A percentile compares a stretch with the other conserved stretches of the same genome.
Conservation (phyloP, 2,329 filamentous ascomycete genomes). For the Exophiala viscosa region DNA sequence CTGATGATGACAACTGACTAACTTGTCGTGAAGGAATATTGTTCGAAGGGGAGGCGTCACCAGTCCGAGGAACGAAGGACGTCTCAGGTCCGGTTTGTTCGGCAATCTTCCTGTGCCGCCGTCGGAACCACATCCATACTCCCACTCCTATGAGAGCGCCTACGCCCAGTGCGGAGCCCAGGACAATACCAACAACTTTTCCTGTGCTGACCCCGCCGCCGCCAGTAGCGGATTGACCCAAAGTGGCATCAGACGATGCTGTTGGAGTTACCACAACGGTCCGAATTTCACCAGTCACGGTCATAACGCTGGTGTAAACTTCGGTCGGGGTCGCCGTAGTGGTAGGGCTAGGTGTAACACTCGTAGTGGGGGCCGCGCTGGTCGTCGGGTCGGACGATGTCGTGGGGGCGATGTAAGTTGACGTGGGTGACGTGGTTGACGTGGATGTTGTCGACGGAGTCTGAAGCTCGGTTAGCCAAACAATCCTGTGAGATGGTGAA, state of each 20-base stretch:
- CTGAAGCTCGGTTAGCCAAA: constrained; percentile 1
- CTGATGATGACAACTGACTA: constrained; percentile 30
- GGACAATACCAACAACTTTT: constrained; percentile 43
- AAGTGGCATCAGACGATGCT: constrained; percentile 22
- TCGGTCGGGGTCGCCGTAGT: constrained; percentile 11
- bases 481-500: neutral
- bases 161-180: constrained; percentile 40
- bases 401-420: constrained; percentile 15
- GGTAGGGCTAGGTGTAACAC: constrained; percentile 14
- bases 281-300: constrained; percentile 32
- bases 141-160: constrained; percentile 37
- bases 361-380: constrained; percentile 21
- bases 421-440: neutral
- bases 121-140: constrained; percentile 39
- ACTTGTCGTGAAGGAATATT: constrained; percentile 29
- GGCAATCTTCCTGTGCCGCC: constrained; percentile 31
- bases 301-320: constrained; percentile 29
- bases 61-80: constrained; percentile 17
- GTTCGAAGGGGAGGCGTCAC: constrained; percentile 19
- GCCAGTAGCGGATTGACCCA: constrained; percentile 22
- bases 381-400: neutral
- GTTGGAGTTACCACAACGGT: constrained; percentile 29
- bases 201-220: constrained; percentile 37
- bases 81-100: constrained; percentile 8
- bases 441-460: neutral